These are phyloP conservation scores for Cercis canadensis DNA, from an alignment of 306 rosid species.

Conservation along the genomic window DNA sequence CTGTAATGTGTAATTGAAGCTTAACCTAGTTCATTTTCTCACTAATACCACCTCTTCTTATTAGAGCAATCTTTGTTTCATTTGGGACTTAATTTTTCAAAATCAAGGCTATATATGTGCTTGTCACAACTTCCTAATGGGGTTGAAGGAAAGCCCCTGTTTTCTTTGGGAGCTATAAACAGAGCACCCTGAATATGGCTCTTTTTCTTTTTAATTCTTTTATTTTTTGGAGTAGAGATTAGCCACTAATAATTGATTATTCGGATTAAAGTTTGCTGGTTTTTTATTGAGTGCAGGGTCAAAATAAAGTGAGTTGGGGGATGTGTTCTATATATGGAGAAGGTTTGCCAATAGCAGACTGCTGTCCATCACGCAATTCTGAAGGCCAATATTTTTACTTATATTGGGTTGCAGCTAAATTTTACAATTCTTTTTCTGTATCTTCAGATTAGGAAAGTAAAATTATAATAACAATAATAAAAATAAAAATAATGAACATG, in stretches of 20 bases:
- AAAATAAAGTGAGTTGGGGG: slow-evolving; percentile 46
- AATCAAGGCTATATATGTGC: too few relatives aligned
- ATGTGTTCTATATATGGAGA: not conserved
- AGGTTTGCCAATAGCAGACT: not conserved
- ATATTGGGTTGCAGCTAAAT: slow-evolving; percentile 31
- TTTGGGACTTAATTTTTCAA: too few relatives aligned
- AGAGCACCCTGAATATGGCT: too few relatives aligned
- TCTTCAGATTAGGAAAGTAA: slow-evolving; percentile 7
- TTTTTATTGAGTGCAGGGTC: slow-evolving; percentile 62
- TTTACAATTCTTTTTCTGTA: slow-evolving; percentile 16
- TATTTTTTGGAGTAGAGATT: too few relatives aligned
- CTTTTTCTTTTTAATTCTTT: too few relatives aligned
- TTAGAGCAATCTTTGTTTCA: too few relatives aligned
- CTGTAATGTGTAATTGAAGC: too few relatives aligned
- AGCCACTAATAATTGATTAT: not conserved
- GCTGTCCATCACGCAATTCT: slow-evolving; percentile 14
- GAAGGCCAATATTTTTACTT: slow-evolving; percentile 32
- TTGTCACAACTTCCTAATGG: not conserved
- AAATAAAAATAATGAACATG: slow-evolving; percentile 24
- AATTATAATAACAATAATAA: too few relatives aligned
- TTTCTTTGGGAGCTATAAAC: not conserved
- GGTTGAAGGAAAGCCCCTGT: not conserved
- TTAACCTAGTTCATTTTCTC: too few relatives aligned
- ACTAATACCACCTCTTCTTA: too few relatives aligned
- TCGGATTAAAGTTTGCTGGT: slow-evolving; percentile 32